These are phyloP conservation scores for Lachancea thermotolerans DNA, from an alignment of 805 yeast genomes.

Conservation along the genomic window DNA sequence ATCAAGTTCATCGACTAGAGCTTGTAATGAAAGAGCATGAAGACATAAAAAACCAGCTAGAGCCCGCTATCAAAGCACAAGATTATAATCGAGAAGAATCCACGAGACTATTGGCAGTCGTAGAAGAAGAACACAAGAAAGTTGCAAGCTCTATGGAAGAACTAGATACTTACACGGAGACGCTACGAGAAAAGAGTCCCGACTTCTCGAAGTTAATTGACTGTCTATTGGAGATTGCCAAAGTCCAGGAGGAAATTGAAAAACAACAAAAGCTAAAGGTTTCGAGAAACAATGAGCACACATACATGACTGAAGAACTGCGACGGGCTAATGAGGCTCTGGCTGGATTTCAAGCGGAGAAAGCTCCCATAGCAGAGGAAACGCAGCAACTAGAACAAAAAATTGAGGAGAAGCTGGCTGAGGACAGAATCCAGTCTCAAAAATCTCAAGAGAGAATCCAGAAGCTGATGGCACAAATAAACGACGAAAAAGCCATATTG, in stretches of 20 bases:
- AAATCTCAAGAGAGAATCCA: constrained; percentile 11
- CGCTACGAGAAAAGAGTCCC: constrained; percentile 10
- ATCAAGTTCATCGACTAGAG: constrained; percentile 38
- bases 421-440: constrained; percentile 5
- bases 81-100: constrained; percentile 22
- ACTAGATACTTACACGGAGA: constrained; percentile 23
- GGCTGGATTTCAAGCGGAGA: constrained; percentile 36
- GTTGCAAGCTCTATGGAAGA: constrained; percentile 27
- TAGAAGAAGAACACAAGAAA: constrained; percentile 20
- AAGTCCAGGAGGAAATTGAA: constrained; percentile 40
- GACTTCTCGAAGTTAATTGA: constrained; percentile 12
- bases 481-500: constrained; percentile 11
- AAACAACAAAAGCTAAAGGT: constrained; percentile 39
- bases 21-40: constrained; percentile 40
- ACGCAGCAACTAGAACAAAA: constrained; percentile 11
- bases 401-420: constrained; percentile 10
- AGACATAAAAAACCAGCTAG: constrained; percentile 41
- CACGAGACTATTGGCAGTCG: constrained; percentile 20
- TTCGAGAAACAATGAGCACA: constrained; percentile 49
- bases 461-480: constrained; percentile 10
- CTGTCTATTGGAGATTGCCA: constrained; percentile 31
- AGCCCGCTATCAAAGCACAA: constrained; percentile 32
- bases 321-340: constrained; percentile 46
- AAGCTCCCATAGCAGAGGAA: constrained; percentile 15
- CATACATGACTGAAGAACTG: constrained; percentile 57